Evolutionary conservation across 163 green algal genomes (phyloP).

Genomic region (Volvox carteri): DNA sequence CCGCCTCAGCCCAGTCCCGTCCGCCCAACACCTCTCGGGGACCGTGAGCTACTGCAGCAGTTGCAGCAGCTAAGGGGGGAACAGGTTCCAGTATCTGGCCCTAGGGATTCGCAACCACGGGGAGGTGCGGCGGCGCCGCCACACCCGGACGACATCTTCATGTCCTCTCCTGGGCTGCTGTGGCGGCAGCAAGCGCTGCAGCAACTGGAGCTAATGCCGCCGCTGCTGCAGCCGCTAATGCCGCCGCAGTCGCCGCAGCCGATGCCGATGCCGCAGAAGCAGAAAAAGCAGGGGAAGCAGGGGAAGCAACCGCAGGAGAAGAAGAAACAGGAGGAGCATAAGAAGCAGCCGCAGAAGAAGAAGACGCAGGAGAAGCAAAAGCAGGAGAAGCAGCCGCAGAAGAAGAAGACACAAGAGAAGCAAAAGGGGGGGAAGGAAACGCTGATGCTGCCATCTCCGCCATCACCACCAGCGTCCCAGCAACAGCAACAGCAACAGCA

Average conservation of each 20-base stretch:
- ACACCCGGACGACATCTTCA: neutral
- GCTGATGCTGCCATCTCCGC: neutral
- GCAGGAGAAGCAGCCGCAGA: neutral
- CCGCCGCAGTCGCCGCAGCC: neutral
- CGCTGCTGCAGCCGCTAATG: too few species aligned
- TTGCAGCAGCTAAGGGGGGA: too few species aligned
- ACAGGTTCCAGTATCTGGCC: neutral
- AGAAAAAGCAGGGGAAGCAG: neutral
- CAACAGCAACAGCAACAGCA: constrained; percentile 19
- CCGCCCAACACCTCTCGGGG: neutral
- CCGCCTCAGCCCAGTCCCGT: too few species aligned
- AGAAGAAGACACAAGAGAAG: neutral
- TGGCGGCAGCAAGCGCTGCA: neutral
- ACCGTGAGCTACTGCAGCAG: neutral
- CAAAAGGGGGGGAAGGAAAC: neutral
- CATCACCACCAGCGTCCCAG: neutral
- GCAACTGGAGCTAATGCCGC: neutral
- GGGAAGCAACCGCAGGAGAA: neutral
- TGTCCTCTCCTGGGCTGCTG: neutral
- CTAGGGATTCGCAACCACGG: neutral
- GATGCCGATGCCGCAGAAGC: neutral
- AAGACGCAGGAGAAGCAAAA: too few species aligned
- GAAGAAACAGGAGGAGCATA: too few species aligned
- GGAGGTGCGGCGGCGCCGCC: too few species aligned
- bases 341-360: neutral